Base-by-base conservation (phyloP, 2,329 filamentous ascomycete genomes). In the Aspergillus terreus region DNA sequence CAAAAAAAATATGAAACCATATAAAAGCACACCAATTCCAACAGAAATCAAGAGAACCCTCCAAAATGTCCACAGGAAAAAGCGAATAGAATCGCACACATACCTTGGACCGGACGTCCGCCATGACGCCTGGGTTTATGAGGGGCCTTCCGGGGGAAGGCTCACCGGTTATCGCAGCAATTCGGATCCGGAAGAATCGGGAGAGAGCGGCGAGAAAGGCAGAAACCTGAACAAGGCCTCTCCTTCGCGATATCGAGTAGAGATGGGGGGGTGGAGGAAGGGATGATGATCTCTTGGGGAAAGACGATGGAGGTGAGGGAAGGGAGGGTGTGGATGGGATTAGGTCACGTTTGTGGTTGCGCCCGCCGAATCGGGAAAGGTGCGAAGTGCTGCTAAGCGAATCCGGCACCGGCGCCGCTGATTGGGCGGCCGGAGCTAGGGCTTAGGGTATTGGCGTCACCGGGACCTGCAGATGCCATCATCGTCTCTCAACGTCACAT, bases 71-170 rank as follows among this genome's bases (percentile, higher is more conserved):
- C 48, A 46, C 32, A 15, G 17, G 48, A 12, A 19, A 15, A 38
- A 38, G 35, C 35, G 35, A 38, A 38, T 3, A n/a, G 15, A 38
- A 38, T n/a, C 35, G 12, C 14, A 38, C 47, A 61, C 74, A 63
- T 71, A 78, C 76, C 75, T 78, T 77, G 63, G 74, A 77, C 72
- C 75, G 75, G 70, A 78, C 73, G 73, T 78, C 76, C 64, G 71
- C 63, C 76, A 78, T 78, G 73, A 76, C 73, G 75, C 68, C 75
- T 72, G 69, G 67, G 65, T 65, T 66, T 71, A 66, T 63, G 64
- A 66, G 68, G 69, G 67, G 73, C 75, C 76, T 78, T 77, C 76
- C 74, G 68, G 63, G 58, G 69, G 74, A 77, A 76, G 76, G 74
- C 71, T 68, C 69, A 68, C 69, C 68, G 66, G 7, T 71, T 73